Evolutionary conservation across 1,139 yeast species (phyloP).

Genomic region (Debaryomycetaceae sp.): DNA sequence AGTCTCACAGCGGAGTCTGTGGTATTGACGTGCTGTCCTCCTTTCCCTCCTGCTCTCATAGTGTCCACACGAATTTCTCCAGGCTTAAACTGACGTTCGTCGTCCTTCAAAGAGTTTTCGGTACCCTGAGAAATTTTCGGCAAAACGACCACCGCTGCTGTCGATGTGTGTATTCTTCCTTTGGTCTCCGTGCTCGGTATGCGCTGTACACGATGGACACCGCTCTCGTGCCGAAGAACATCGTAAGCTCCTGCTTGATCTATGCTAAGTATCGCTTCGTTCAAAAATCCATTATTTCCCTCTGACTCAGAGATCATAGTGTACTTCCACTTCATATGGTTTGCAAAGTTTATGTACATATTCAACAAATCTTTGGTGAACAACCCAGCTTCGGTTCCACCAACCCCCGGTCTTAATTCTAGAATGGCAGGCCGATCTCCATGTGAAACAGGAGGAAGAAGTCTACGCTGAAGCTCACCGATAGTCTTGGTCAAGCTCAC

Average conservation of each 20-base stretch:
- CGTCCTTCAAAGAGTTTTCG: slow-evolving; percentile 51
- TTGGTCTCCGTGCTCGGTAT: slow-evolving; percentile 91
- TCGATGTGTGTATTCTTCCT: slow-evolving; percentile 93
- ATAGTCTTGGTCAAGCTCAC: slow-evolving; percentile 38
- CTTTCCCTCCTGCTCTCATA: slow-evolving; percentile 96
- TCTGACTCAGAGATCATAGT: slow-evolving; percentile 59
- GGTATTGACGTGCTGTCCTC: slow-evolving; percentile 98
- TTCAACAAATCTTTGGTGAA: slow-evolving; percentile 75
- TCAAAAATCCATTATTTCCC: slow-evolving; percentile 58
- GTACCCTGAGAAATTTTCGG: slow-evolving; percentile 72
- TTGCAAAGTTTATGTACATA: slow-evolving; percentile 79
- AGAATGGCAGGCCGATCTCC: slow-evolving; percentile 75
- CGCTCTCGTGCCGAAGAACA: slow-evolving; percentile 77
- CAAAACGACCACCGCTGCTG: slow-evolving; percentile 90
- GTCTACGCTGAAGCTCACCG: slow-evolving; percentile 47
- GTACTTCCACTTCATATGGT: slow-evolving; percentile 62
- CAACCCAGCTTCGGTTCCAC: slow-evolving; percentile 90
- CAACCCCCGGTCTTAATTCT: slow-evolving; percentile 93
- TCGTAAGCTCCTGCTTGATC: slow-evolving; percentile 79
- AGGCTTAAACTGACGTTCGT: slow-evolving; percentile 74
- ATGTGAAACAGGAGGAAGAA: slow-evolving; percentile 77
- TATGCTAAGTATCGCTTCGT: slow-evolving; percentile 74
- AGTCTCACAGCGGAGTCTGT: slow-evolving; percentile 96
- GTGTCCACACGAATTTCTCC: slow-evolving; percentile 91
- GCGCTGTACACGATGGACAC: slow-evolving; percentile 94